phyloP scores from a whole-genome alignment of 169 alveolate species.

The Theileria orientalis region DNA sequence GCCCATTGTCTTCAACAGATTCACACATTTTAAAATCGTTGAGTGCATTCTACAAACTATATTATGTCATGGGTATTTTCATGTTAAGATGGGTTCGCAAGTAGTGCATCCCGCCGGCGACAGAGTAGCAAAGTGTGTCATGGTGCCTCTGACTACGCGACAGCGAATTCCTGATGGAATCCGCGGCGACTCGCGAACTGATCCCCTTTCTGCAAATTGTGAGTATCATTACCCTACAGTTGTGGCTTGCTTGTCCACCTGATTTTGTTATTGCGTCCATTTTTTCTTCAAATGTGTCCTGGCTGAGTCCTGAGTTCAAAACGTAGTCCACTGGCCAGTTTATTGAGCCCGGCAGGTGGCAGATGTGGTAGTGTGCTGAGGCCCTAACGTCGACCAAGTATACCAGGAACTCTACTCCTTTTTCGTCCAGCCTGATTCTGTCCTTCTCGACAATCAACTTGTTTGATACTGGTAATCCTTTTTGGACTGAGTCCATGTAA shows the following conservation, averaged over 20 bases:
- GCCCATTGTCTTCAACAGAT: too few relatives aligned
- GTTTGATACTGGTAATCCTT: constrained; percentile 16
- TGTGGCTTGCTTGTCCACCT: neutral
- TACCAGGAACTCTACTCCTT: constrained; percentile 50
- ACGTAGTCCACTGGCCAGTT: constrained; percentile 40
- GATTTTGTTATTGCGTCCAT: neutral
- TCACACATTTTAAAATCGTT: too few relatives aligned
- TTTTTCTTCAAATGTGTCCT: neutral
- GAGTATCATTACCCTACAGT: constrained; percentile 4
- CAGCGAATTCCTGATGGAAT: constrained; percentile 7
- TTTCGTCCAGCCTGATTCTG: neutral
- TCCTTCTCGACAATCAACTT: neutral
- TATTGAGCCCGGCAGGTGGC: constrained; percentile 40
- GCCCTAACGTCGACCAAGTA: constrained; percentile 56
- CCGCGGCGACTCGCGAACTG: constrained; percentile 38
- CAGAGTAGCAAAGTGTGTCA: constrained; percentile 20
- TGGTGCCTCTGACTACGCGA: neutral
- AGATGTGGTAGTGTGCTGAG: constrained; percentile 25
- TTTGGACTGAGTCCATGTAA: constrained; percentile 26
- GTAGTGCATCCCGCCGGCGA: constrained; percentile 56
- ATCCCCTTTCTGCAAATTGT: constrained; percentile 51
- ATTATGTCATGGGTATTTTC: constrained; percentile 12
- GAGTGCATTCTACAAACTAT: too few relatives aligned
- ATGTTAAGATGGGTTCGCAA: neutral
- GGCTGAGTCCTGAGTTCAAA: constrained; percentile 16